phyloP scores from a whole-genome alignment of 805 yeast species.

The Yamadazyma sp. region DNA sequence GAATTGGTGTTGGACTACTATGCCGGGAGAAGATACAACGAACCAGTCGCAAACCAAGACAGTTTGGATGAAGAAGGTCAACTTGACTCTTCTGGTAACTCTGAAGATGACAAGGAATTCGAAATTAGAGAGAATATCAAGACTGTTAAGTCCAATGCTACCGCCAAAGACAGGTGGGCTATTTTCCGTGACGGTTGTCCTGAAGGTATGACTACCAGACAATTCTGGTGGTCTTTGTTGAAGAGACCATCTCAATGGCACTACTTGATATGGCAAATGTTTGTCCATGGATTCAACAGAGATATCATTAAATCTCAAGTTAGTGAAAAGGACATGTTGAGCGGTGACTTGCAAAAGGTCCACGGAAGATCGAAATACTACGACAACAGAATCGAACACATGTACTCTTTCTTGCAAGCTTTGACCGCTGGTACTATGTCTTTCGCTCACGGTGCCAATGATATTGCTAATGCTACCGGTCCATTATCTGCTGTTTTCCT shows the following conservation, averaged over 20 bases:
- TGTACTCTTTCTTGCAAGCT: conserved; percentile 67
- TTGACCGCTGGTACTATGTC: conserved; percentile 79
- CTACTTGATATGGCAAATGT: conserved; percentile 36
- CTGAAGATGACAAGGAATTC: conserved; percentile 11
- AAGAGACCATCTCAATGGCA: conserved; percentile 57
- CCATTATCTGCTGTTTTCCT: conserved; percentile 67
- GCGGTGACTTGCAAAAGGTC: conserved; percentile 49
- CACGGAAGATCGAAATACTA: conserved; percentile 62
- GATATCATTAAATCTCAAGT: conserved; percentile 59
- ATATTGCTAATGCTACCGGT: conserved; percentile 76
- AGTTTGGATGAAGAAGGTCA: conserved; percentile 13
- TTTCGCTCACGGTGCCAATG: conserved; percentile 81
- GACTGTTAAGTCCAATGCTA: conserved; percentile 5
- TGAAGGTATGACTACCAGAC: conserved; percentile 29
- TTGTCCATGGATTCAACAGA: conserved; percentile 61
- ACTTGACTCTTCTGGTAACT: conserved; percentile 11
- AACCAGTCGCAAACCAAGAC: conserved; percentile 5
- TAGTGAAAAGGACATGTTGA: conserved; percentile 34
- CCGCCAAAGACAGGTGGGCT: conserved; percentile 1
- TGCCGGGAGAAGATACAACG: conserved; percentile 52
- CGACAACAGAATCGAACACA: conserved; percentile 67
- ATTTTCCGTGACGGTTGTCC: conserved; percentile 12
- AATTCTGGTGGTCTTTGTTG: conserved; percentile 41
- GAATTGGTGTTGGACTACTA: conserved; percentile 62
- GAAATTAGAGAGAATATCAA: conserved; percentile 10